A percentile compares a stretch with the other conserved stretches of the same genome.
Evolutionary conservation across 2,329 filamentous ascomycete genomes (phyloP).

Genomic region (Calonectria pseudoreteaudii): DNA sequence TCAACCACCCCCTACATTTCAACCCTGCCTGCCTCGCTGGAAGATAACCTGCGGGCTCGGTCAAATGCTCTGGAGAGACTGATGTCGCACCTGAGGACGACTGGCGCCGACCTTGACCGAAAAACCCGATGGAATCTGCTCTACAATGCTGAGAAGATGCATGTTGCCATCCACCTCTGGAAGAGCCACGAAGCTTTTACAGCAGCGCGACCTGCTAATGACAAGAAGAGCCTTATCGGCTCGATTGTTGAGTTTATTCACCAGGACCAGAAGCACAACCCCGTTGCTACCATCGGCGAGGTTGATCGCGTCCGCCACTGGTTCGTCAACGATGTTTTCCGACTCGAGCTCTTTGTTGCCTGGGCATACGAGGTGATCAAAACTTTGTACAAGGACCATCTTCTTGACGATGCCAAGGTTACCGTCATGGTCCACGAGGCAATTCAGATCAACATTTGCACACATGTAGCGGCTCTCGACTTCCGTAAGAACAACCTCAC

Average conservation of each 20-base stretch:
- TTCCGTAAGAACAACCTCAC: constrained; percentile 79
- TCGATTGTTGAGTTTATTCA: constrained; percentile 82
- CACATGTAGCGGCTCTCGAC: constrained; percentile 66
- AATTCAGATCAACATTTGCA: constrained; percentile 71
- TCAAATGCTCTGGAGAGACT: constrained; percentile 81
- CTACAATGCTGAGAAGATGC: constrained; percentile 91
- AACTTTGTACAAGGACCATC: constrained; percentile 73
- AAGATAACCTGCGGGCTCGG: constrained; percentile 82
- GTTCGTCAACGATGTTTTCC: constrained; percentile 82
- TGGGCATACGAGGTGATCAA: constrained; percentile 85
- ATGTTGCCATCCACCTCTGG: constrained; percentile 84
- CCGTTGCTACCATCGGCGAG: constrained; percentile 74
- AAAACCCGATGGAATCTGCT: constrained; percentile 82
- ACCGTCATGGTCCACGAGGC: constrained; percentile 76
- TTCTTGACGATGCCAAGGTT: constrained; percentile 65
- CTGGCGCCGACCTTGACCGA: constrained; percentile 74
- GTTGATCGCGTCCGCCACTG: constrained; percentile 86
- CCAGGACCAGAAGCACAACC: constrained; percentile 78
- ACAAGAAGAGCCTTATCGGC: constrained; percentile 77
- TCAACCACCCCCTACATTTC: constrained; percentile 82
- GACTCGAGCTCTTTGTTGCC: constrained; percentile 79
- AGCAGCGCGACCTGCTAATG: constrained; percentile 66
- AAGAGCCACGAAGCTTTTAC: constrained; percentile 79
- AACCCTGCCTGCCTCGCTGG: constrained; percentile 78
- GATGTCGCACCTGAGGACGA: constrained; percentile 75